Conservation (phyloP, 2,329 filamentous ascomycete species). For the Penicillium sp. region DNA sequence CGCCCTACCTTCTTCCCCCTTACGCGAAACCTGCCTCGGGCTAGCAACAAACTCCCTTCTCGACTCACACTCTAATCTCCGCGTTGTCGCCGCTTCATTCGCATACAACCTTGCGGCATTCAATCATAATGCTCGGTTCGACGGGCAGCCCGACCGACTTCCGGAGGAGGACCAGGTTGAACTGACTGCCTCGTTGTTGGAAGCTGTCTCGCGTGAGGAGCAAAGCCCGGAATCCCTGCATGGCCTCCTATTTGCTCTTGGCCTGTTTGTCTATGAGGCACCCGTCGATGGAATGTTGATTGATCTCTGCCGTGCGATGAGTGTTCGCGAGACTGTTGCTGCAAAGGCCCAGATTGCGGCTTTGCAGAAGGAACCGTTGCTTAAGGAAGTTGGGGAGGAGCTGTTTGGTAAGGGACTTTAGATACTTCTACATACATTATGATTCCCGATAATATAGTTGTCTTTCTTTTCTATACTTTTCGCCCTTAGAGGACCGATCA, state of each 20-base stretch:
- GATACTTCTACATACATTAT: neutral
- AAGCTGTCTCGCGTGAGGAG: conserved; percentile 63
- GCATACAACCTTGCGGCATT: conserved; percentile 78
- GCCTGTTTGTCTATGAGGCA: conserved; percentile 72
- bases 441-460: neutral
- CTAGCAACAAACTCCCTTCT: conserved; percentile 78
- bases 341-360: conserved; percentile 54
- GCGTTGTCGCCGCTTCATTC: conserved; percentile 79
- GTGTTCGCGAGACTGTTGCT: conserved; percentile 66
- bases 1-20: conserved; percentile 48
- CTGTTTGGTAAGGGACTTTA: conserved; percentile 44
- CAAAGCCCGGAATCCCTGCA: conserved; percentile 69
- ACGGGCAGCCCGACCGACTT: conserved; percentile 60
- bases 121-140: conserved; percentile 66
- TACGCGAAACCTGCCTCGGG: conserved; percentile 64
- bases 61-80: conserved; percentile 73
- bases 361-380: conserved; percentile 61
- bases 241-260: conserved; percentile 74
- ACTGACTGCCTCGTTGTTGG: conserved; percentile 75
- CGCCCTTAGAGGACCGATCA: no score
- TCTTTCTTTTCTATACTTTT: neutral
- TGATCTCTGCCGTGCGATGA: conserved; percentile 77
- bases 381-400: conserved; percentile 53
- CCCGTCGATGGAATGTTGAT: conserved; percentile 72
- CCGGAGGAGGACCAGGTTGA: conserved; percentile 75